Base-by-base conservation (phyloP, 768 basidiomycete genomes). In the Leccinum fibrillosum region DNA sequence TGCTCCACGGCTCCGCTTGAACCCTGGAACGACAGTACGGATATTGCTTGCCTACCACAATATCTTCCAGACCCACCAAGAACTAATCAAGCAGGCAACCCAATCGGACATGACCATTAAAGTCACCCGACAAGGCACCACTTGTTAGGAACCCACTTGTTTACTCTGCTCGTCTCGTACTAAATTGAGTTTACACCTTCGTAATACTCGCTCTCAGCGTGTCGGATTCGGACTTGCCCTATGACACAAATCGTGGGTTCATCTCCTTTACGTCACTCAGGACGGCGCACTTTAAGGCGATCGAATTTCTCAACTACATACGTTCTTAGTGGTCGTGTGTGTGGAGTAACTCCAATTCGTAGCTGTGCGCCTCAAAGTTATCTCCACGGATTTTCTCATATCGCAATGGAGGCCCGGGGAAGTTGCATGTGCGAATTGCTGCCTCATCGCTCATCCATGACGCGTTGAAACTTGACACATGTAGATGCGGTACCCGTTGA, bases 371-470 rank as follows among this genome's bases (percentile, higher is more conserved):
- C 28, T 34, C 28, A n/a, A 26, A 35, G 34, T 26, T 47, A 47
- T 25, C 25, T 21, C 51, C 44, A 61, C 35, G 19, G 42, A 45
- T 47, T 35, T 45, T 59, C 58, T 53, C 58, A 59, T 58, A 21
- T 12, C 10, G 15, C 10, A 19, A 42, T 44, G n/a, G n/a, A 32
- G 8, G 23, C 23, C 23, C 23, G 23, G 23, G 19, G 12, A 6
- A 21, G 12, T 34, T 34, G 34, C 44, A 23, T 45, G 21, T 47
- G 45, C 17, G 49, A 28, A 28, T 21, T n/a, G 26, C 49, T 49
- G 26, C 42, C 25, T 49, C 48, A 28, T 12, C 26, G 23, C 7
- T 23, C 35, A 35, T 19, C n/a, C 42, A 44, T 44, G 19, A 42
- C 39, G n/a, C n/a, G 26, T 26, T 26, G 25, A 26, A 5, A 25